A percentile compares a stretch with the other conserved stretches of the same genome.
phyloP scores from a whole-genome alignment of 1,284 basidiomycete genomes.

The Naganishia sp. region DNA sequence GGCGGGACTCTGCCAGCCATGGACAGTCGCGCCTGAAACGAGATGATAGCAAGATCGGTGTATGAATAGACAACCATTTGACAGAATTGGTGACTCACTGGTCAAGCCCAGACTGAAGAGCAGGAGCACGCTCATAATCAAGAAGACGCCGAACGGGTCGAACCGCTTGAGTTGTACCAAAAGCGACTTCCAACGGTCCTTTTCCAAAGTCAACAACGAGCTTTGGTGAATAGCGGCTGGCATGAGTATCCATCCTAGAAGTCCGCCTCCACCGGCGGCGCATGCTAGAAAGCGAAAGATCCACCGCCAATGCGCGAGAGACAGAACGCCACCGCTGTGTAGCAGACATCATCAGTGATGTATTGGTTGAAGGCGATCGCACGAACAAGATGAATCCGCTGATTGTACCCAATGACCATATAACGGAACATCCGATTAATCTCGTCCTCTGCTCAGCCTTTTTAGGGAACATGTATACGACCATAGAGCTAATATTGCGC shows the following conservation, averaged over 20 bases:
- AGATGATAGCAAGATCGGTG: not conserved
- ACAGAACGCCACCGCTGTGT: constrained; percentile 25
- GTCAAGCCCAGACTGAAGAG: constrained; percentile 18
- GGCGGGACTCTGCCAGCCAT: constrained; percentile 1
- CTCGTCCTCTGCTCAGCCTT: constrained; percentile 12
- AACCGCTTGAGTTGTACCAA: constrained; percentile 1
- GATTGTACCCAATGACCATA: constrained; percentile 3
- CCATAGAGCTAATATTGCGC: constrained; percentile 1
- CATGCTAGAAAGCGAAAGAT: constrained; percentile 51
- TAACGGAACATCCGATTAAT: constrained; percentile 12
- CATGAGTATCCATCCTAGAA: constrained; percentile 18
- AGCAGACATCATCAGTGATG: constrained; percentile 2
- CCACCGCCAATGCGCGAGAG: constrained; percentile 36
- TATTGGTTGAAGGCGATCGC: not conserved
- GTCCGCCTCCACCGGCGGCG: constrained; percentile 21
- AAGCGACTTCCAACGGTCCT: too few relatives aligned
- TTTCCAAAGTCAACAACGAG: too few relatives aligned
- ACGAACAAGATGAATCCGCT: constrained; percentile 13
- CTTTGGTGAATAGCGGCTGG: not conserved
- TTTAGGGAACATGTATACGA: constrained; percentile 15
- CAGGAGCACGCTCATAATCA: constrained; percentile 5
- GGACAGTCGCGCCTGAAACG: constrained; percentile 10
- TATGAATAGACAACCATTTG: too few relatives aligned
- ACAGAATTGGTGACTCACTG: not conserved
- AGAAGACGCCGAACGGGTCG: constrained; percentile 3